phyloP scores from a whole-genome alignment of 2,329 filamentous ascomycete species.

The Ophiocordyceps polyrhachis-furcata region DNA sequence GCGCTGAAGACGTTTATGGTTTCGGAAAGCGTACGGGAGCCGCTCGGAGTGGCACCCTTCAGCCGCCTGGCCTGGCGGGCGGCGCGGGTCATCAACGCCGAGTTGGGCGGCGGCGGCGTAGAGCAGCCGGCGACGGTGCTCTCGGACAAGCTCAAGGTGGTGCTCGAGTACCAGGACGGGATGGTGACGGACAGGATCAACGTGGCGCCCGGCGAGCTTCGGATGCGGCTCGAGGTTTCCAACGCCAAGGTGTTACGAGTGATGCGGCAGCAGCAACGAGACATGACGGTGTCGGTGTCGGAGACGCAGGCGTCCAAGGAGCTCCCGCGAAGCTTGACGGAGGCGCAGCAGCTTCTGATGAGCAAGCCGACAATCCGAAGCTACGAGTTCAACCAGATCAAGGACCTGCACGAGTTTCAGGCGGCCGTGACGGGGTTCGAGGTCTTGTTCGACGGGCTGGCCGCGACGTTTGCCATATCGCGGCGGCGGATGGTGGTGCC shows the following conservation, averaged over 20 bases:
- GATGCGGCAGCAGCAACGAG: slow-evolving; percentile 54
- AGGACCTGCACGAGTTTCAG: slow-evolving; percentile 63
- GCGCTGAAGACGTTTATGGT: slow-evolving; percentile 47
- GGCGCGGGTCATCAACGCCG: slow-evolving; percentile 53
- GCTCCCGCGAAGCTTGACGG: slow-evolving; percentile 40
- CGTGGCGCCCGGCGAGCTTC: slow-evolving; percentile 55
- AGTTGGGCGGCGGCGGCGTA: slow-evolving; percentile 34
- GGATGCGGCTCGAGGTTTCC: slow-evolving; percentile 44
- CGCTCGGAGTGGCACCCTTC: slow-evolving; percentile 29
- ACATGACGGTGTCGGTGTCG: slow-evolving; percentile 58
- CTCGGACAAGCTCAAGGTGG: slow-evolving; percentile 56
- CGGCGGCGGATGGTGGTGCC: slow-evolving; percentile 76
- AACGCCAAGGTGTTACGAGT: slow-evolving; percentile 44
- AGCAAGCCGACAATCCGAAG: slow-evolving; percentile 48
- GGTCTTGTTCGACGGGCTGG: slow-evolving; percentile 56
- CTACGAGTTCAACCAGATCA: slow-evolving; percentile 45
- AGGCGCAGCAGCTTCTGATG: slow-evolving; percentile 42
- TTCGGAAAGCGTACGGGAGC: slow-evolving; percentile 30
- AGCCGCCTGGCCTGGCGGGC: slow-evolving; percentile 44
- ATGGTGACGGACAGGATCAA: slow-evolving; percentile 73
- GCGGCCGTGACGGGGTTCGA: slow-evolving; percentile 60
- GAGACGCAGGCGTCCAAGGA: slow-evolving; percentile 46
- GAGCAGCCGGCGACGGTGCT: slow-evolving; percentile 49
- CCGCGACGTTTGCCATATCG: slow-evolving; percentile 61
- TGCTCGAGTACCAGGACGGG: slow-evolving; percentile 58